Base-by-base conservation (phyloP, 441 rosid species). In the Populus trichocarpa region DNA sequence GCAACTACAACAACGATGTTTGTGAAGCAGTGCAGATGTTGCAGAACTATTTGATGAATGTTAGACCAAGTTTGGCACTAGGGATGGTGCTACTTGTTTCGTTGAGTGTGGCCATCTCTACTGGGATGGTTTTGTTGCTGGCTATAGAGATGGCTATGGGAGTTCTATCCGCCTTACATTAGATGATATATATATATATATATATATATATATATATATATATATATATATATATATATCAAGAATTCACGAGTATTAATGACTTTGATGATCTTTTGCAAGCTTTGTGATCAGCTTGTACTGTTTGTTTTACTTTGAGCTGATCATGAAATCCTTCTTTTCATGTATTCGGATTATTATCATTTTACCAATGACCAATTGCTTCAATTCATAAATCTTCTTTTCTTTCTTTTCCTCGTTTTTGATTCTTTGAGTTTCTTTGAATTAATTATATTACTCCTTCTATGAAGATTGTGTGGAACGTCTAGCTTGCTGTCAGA, bases 41-140 rank as follows among this genome's bases (percentile, higher is more conserved):
- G 33, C 97, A 92, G 76, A 78, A 82, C 2, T 79, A 50, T 53
- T 79, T 92, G 80, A 86, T 90, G 92, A 85, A 85, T 40, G 79
- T 82, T 23, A 83, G 97, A 9, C 97, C 97, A 1, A 71, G 89
- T 35, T 79, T 90, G 33, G 90, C 87, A 1, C 32, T 83, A 11
- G 87, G 82, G 40, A 57, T 80, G 12, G 25, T 83, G 46, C 80
- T 68, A 18, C 53, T 86, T 61, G 70, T 78, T 46, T 8, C 67
- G 1, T 26, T 81, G 9, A 74, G 84, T 50, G 65, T 78, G 18
- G 63, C 75, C 5, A 9, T 81, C 10, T 75, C 83, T 6, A 46
- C 75, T 10, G 83, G 79, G 25, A 36, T 77, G 25, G 77, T 64
- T 68, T 28, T 87, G 61, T 38, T 66, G 70, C 38, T 61, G 50